Percentiles rank a stretch among this genome's conserved stretches.
Evolutionary conservation across 2,329 filamentous ascomycete genomes (phyloP).

Genomic region (Fusarium tupiense): DNA sequence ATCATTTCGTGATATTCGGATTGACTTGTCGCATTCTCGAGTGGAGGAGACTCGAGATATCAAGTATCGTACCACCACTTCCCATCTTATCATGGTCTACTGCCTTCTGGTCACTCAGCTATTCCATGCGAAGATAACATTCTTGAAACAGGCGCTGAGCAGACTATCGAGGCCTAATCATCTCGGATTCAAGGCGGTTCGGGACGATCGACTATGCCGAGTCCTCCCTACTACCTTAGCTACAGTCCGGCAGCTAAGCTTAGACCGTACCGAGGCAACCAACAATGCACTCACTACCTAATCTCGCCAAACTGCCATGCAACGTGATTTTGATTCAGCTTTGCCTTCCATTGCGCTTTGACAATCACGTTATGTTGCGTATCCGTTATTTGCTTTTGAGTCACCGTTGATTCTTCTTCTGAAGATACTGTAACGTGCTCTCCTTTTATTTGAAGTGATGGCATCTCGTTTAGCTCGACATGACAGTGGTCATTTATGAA

Average conservation of each 20-base stretch:
- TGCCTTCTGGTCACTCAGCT: not conserved
- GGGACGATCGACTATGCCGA: conserved; percentile 35
- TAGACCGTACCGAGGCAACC: conserved; percentile 12
- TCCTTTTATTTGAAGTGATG: not conserved
- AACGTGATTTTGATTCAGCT: conserved; percentile 27
- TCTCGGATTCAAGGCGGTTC: conserved; percentile 22
- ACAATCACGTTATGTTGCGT: conserved; percentile 7
- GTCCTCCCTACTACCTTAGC: conserved; percentile 3
- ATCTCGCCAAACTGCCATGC: conserved; percentile 35
- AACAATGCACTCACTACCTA: not conserved
- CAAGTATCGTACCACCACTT: conserved; percentile 17
- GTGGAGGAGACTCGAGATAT: not conserved
- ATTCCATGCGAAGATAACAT: not conserved
- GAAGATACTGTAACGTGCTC: not conserved
- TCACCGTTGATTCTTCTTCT: not conserved
- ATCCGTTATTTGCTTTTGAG: not conserved
- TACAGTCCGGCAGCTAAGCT: not conserved
- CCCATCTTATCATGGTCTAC: conserved; percentile 16
- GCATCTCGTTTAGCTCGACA: not conserved
- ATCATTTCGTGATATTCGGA: conserved; percentile 16
- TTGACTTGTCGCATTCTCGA: not conserved
- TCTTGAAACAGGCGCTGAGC: not conserved
- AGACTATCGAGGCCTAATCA: not conserved
- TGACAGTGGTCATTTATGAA: not conserved
- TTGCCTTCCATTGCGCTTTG: conserved; percentile 5